phyloP scores from a whole-genome alignment of 2,329 filamentous ascomycete species.

The Macrophomina tecta region DNA sequence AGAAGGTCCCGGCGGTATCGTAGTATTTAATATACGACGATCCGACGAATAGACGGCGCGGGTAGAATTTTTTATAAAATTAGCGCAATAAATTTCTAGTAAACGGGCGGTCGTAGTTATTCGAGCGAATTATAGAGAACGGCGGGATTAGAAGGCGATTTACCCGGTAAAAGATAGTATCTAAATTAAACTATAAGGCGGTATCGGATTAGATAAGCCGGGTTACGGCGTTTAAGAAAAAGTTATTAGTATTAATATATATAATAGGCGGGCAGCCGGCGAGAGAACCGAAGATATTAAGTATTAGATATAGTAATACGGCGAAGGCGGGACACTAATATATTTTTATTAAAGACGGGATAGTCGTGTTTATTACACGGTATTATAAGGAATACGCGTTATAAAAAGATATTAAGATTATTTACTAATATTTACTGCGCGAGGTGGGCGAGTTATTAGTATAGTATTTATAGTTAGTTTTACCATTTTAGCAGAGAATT shows the following conservation, averaged over 20 bases:
- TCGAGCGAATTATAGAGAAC: not conserved
- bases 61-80: constrained; percentile 32
- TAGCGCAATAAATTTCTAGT: constrained; percentile 12
- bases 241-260: constrained; percentile 34
- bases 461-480: constrained; percentile 33
- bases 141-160: not conserved
- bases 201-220: not conserved
- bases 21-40: constrained; percentile 29
- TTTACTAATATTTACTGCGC: constrained; percentile 35
- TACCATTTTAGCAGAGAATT: constrained; percentile 30
- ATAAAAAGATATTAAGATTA: no score
- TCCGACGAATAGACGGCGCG: constrained; percentile 16
- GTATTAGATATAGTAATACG: constrained; percentile 33
- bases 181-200: not conserved
- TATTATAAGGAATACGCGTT: no score
- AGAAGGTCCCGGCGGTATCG: not conserved
- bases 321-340: constrained; percentile 23
- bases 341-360: constrained; percentile 35
- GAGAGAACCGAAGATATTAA: constrained; percentile 33
- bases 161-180: not conserved
- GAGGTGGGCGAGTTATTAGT: constrained; percentile 36
- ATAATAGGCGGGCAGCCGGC: constrained; percentile 31
- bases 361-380: constrained; percentile 29
- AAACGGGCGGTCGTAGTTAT: not conserved
- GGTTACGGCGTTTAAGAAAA: constrained; percentile 28